phyloP scores from a whole-genome alignment of 1,139 yeast genomes.

The Debaryomycetaceae sp. region DNA sequence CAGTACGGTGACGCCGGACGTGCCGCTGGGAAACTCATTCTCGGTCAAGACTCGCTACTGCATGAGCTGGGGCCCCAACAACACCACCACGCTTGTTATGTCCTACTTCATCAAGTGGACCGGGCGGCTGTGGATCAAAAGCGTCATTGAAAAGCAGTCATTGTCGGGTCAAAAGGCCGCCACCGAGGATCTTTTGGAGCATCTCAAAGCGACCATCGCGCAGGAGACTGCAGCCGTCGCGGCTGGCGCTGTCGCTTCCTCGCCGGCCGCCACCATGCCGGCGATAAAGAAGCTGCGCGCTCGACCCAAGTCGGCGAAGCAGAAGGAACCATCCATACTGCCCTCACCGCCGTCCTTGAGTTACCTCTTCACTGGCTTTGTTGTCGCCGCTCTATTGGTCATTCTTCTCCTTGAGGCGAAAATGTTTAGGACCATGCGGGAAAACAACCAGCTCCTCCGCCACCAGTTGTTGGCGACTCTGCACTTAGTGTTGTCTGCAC shows the following conservation, averaged over 20 bases:
- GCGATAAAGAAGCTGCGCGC: background rate
- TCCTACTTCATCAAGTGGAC: conserved; percentile 51
- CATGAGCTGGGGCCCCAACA: conserved; percentile 43
- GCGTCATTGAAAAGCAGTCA: conserved; percentile 50
- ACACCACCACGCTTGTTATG: conserved; percentile 36
- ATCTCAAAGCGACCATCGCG: conserved; percentile 27
- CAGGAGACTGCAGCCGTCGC: conserved; percentile 14
- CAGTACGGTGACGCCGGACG: conserved; percentile 50
- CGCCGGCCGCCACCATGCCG: conserved; percentile 5
- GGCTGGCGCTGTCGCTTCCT: conserved; percentile 5
- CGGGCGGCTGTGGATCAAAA: conserved; percentile 54
- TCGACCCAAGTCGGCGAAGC: no score
- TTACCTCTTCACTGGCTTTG: conserved; percentile 15
- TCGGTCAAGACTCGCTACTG: conserved; percentile 47
- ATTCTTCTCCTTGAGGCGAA: conserved; percentile 22
- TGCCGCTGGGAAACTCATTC: conserved; percentile 56
- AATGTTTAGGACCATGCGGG: conserved; percentile 17
- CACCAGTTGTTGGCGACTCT: conserved; percentile 22
- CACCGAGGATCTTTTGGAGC: conserved; percentile 27
- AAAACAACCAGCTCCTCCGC: conserved; percentile 23
- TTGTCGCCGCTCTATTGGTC: conserved; percentile 19
- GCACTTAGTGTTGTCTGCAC: conserved; percentile 15
- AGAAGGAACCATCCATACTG: no score
- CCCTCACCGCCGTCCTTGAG: conserved; percentile 9
- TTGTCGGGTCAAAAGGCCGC: conserved; percentile 43